Base-by-base conservation (phyloP, 108 stramenopile species). In the Stephanodiscus triporus region DNA sequence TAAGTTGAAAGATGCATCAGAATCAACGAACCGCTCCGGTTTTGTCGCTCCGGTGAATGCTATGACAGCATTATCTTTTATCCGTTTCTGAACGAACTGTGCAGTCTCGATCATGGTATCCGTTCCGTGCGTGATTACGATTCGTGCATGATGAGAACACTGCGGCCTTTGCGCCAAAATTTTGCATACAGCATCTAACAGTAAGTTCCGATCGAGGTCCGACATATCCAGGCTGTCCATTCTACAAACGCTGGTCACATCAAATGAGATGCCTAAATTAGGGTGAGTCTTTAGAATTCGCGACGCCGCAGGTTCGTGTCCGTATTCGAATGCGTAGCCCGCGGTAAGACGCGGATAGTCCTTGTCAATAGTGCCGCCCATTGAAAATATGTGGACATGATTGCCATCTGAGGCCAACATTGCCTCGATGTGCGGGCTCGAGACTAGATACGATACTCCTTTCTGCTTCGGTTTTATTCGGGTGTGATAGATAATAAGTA, bases 81-180 rank as follows among this genome's bases (percentile, higher is more conserved):
- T 2, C 22, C 50, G n/a, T 37, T 68, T 32, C 9, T 67, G 59
- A n/a, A 86, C 30, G 30, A 32, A 82, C 27, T 27, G 22, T 10
- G 83, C 85, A 59, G 83, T 84, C 22, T 84, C 83, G 16, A 78
- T 73, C 85, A 86, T 82, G 4, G 83, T 86, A 50, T 86, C 85
- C 1, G 85, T 86, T 5, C 85, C 85, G 76, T 86, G 85, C 17
- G 85, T 86, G 8, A 86, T 63, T 50, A 86, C 73, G 11, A 86
- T 73, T 63, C 82, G 61, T 43, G 11, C 24, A 37, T 73, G 30
- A 29, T 34, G 22, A 9, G 11, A 14, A 11, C 2, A 14, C 27
- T 0, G 11, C 22, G 26, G 19, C 49, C 16, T 0, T 53, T 19
- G 43, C 30, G 26, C 17, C 40, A 68, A 6, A 9, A 54, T 40